Evolutionary conservation across 192 early-diverging fungal genomes (phyloP).

Genomic region (Rhizophagus clarus): DNA sequence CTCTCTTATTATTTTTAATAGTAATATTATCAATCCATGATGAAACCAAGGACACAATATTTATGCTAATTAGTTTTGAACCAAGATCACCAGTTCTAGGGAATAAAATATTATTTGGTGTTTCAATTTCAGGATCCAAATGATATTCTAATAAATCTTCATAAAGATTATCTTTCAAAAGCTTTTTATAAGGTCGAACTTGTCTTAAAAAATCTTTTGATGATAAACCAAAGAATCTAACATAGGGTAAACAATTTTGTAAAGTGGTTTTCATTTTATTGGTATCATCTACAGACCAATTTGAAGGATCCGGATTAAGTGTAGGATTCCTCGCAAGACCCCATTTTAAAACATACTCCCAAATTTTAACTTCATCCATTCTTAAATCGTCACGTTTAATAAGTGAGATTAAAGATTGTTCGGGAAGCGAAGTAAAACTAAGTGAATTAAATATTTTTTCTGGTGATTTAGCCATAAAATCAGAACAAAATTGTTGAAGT

Average conservation of each 20-base stretch:
- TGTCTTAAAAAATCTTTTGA: neutral
- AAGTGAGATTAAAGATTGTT: neutral
- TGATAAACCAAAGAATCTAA: neutral
- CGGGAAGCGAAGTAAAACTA: neutral
- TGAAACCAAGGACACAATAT: neutral
- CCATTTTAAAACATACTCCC: conserved; percentile 12
- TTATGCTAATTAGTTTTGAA: neutral
- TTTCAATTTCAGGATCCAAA: neutral
- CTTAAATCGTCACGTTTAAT: neutral
- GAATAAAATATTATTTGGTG: neutral
- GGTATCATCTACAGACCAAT: neutral
- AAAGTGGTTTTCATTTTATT: neutral
- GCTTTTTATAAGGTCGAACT: neutral
- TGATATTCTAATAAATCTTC: neutral
- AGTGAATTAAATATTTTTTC: neutral
- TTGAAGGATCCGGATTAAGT: neutral
- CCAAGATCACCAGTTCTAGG: neutral
- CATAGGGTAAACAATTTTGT: neutral
- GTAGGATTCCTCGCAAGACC: neutral
- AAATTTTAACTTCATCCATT: neutral
- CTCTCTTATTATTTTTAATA: neutral
- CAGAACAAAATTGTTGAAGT: neutral
- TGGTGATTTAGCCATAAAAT: neutral
- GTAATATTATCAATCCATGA: neutral
- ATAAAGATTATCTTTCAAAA: neutral